These are phyloP conservation scores for Fusarium pilosicola DNA, from an alignment of 2,329 filamentous ascomycete species.

Conservation along the genomic window DNA sequence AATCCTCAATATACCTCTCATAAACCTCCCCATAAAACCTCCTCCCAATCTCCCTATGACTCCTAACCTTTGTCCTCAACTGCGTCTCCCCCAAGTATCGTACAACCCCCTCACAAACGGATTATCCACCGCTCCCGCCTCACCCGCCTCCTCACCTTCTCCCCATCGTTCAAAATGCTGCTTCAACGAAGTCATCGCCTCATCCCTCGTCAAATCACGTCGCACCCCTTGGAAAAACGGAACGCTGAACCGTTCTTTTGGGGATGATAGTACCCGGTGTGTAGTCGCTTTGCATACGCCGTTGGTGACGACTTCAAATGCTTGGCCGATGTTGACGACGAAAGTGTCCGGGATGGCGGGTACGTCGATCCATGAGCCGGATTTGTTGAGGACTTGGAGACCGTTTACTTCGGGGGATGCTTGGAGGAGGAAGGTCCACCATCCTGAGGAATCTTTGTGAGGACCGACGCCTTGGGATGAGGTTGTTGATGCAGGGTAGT, in stretches of 20 bases:
- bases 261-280: constrained; percentile 53
- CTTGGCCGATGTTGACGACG: constrained; percentile 68
- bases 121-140: constrained; percentile 56
- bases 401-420: constrained; percentile 61
- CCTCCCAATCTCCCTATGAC: constrained; percentile 59
- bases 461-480: constrained; percentile 65
- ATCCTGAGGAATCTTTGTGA: constrained; percentile 71
- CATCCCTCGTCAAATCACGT: constrained; percentile 55
- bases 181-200: constrained; percentile 53
- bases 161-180: constrained; percentile 49
- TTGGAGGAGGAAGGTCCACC: constrained; percentile 72
- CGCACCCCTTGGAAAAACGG: constrained; percentile 62
- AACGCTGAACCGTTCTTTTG: constrained; percentile 53
- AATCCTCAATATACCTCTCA: constrained; percentile 58
- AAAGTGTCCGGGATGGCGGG: constrained; percentile 59
- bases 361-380: constrained; percentile 61
- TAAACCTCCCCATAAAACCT: constrained; percentile 60
- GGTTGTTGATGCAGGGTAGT: constrained; percentile 55
- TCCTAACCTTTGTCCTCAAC: constrained; percentile 63
- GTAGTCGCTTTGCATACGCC: constrained; percentile 65
- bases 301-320: constrained; percentile 66
- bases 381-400: constrained; percentile 61
- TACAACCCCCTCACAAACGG: constrained; percentile 61
- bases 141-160: constrained; percentile 46
- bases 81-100: constrained; percentile 65